These are phyloP conservation scores for Haplosporangium sp. DNA, from an alignment of 371 early-diverging fungal species.

Conservation along the genomic window DNA sequence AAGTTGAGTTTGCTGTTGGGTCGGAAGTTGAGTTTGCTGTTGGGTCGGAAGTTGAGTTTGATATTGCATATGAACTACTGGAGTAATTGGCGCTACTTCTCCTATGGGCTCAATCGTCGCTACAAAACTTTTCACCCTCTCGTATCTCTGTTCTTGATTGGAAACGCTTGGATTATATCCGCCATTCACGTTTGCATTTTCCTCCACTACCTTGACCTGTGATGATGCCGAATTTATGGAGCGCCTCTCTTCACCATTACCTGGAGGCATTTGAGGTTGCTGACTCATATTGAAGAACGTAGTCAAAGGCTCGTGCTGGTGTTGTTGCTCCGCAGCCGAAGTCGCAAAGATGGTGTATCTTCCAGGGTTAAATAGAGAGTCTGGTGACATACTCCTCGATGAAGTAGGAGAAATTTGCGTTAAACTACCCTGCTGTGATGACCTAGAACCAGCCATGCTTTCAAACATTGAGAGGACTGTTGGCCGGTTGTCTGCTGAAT, in stretches of 20 bases:
- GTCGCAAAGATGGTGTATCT: conserved; percentile 14
- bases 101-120: conserved; percentile 17
- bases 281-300: conserved; percentile 31
- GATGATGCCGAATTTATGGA: conserved; percentile 14
- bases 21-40: too few species aligned
- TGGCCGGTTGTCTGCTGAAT: not conserved
- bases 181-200: not conserved
- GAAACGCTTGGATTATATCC: not conserved
- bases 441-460: not conserved
- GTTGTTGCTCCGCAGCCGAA: conserved; percentile 10
- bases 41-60: not conserved
- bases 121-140: conserved; percentile 21
- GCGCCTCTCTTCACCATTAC: not conserved
- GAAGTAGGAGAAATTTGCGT: conserved; percentile 4
- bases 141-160: conserved; percentile 2
- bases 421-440: not conserved
- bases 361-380: conserved; percentile 20
- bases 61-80: not conserved
- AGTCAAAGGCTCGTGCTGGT: conserved; percentile 8
- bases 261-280: conserved; percentile 3
- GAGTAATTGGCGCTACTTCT: not conserved
- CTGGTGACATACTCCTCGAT: conserved; percentile 10
- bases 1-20: not conserved
- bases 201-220: conserved; percentile 10
- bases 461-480: not conserved